Evolutionary conservation across 495 filamentous ascomycete species (phyloP), one percentile per base, ranked within the genome.

Genomic region (Annulohypoxylon bovei): DNA sequence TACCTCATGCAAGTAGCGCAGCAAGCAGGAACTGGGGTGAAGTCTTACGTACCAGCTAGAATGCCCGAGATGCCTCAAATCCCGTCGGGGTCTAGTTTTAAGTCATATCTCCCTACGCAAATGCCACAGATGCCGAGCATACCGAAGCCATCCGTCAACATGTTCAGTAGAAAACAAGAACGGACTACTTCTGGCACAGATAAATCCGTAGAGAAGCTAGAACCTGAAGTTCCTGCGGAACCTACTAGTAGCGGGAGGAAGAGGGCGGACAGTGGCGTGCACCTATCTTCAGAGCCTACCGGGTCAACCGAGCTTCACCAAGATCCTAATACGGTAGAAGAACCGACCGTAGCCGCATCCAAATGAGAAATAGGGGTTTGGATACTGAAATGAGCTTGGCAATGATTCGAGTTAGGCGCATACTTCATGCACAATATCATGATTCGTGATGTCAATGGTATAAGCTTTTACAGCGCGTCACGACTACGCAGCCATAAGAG

Each of bases 1-100:
- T 80, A 84, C 47, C 78, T 84, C n/a, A 81, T 84, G 72, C 74
- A 65, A 37, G 73, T 83, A n/a, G 81, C 82, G 0, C 76, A 82
- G 54, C 76, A 82, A 50, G 78, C 81, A 18, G 79, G 81, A 7
- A 76, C 77, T 0, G 81, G 70, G 12, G 65, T 81, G 16, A 76
- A 64, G 40, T 80, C 80, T 0, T 82, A 80, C 23, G 69, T 84
- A 44, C 81, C 81, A n/a, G 71, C 77, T 16, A 83, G 77, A 68
- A 69, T 82, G 53, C 81, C 81, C 3, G 74, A 75, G 30, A 76
- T 82, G 60, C 81, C 81, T 9, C 73, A 75, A 50, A 78, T 82
- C 59, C 75, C 75, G 16, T 71, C 75, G 33, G 75, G 75, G 11
- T 70, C 75, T 25, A 75, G 70, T 62, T 55, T 77, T 62, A 77